A percentile compares a stretch with the other conserved stretches of the same genome.
Conservation (phyloP, 2,329 filamentous ascomycete genomes). For the Scedosporium apiospermum region DNA sequence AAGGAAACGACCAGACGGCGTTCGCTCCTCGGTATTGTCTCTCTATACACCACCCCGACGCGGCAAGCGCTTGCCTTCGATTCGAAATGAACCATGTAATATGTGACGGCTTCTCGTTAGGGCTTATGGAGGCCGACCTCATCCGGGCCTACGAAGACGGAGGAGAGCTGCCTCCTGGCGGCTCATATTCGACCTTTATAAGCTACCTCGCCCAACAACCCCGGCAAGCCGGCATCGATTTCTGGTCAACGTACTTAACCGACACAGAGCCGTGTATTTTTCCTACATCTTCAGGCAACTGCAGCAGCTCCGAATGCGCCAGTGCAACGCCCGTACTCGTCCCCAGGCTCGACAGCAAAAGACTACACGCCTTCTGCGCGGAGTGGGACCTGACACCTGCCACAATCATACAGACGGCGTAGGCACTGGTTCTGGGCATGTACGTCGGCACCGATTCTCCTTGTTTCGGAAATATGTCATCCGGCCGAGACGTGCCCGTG, state of each 20-base stretch:
- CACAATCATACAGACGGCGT: background rate
- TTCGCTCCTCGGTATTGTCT: conserved; percentile 6
- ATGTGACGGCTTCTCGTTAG: conserved; percentile 21
- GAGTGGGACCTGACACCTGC: background rate
- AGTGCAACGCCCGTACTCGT: background rate
- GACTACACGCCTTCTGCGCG: conserved; percentile 5
- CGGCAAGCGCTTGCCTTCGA: conserved; percentile 12
- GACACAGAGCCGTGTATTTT: conserved; percentile 19
- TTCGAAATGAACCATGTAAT: conserved; percentile 26
- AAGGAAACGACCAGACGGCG: background rate
- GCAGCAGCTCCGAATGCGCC: background rate
- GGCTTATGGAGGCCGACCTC: conserved; percentile 20
- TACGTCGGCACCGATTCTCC: conserved; percentile 38
- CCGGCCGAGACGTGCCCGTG: conserved; percentile 42
- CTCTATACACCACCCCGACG: conserved; percentile 13
- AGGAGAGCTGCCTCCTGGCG: background rate
- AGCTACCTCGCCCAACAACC: conserved; percentile 12
- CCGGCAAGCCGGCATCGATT: conserved; percentile 12
- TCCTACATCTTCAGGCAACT: conserved; percentile 7
- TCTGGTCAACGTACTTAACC: conserved; percentile 17
- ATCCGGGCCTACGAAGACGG: conserved; percentile 14
- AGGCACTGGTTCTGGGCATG: background rate
- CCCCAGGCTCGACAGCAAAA: background rate
- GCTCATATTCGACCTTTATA: conserved; percentile 12
- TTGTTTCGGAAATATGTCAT: conserved; percentile 44